Conservation (phyloP, 495 filamentous ascomycete species). For the Penicillium flavigenum region DNA sequence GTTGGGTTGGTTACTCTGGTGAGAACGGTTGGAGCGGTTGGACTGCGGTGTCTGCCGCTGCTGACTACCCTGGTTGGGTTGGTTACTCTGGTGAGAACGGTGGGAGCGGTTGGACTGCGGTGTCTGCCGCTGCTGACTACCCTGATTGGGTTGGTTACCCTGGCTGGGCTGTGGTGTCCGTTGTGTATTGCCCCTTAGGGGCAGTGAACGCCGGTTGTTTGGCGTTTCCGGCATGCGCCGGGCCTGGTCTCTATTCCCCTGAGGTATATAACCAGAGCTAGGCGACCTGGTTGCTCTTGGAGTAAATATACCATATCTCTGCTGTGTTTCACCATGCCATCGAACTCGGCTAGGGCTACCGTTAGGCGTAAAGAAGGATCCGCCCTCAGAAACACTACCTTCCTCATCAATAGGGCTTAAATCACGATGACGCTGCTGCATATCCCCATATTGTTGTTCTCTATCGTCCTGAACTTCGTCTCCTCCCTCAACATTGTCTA, state of each 20-base stretch:
- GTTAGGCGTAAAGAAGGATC: background rate
- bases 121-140: background rate
- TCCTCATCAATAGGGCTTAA: constrained; percentile 2
- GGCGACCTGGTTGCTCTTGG: background rate
- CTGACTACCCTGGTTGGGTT: background rate
- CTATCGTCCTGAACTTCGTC: background rate
- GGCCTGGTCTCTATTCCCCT: constrained; percentile 1
- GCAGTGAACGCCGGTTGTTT: background rate
- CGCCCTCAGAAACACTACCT: background rate
- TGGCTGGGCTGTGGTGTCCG: too few species aligned
- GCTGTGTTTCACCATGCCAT: background rate
- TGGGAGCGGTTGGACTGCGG: background rate
- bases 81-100: background rate
- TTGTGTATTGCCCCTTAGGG: background rate
- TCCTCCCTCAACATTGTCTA: background rate
- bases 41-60: too few species aligned
- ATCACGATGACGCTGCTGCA: background rate
- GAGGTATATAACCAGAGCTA: background rate
- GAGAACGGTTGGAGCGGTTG: too few species aligned
- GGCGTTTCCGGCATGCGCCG: background rate
- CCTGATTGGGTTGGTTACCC: background rate
- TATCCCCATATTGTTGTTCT: too few species aligned
- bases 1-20: too few species aligned
- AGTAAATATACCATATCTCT: constrained; percentile 1
- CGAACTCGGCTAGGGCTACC: background rate